Base-by-base conservation (phyloP, 108 stramenopile species). In the Fragilariopsis cylindrus region DNA sequence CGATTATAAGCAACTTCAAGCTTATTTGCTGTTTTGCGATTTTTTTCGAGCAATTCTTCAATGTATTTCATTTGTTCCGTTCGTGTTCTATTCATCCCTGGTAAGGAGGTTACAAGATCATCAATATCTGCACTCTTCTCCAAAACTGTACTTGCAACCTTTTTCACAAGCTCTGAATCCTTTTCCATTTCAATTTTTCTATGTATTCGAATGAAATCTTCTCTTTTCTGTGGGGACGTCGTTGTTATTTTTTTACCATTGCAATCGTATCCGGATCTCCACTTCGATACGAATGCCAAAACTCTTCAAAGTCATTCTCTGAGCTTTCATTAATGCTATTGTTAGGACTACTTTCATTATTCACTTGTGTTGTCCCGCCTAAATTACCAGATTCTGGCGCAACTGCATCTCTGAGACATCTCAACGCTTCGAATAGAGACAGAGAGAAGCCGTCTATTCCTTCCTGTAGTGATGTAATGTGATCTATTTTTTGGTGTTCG, bases 391-490 rank as follows among this genome's bases (percentile, higher is more conserved):
- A 92, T 68, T 90, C 86, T 16, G 94, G 88, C 4, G 89, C 90
- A 0, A 92, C 89, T 8, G 94, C 90, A 72, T 96, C 92, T 18
- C 94, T 88, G 11, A 93, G 79, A 5, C 88, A 87, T n/a, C 94
- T 84, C 44, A 96, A 74, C 13, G 92, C 94, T 74, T 96, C 94
- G 75, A 96, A 96, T 72, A 96, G 85, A 49, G 92, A 87, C 39
- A 96, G 80, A 18, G 92, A 90, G 6, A 96, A 84, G 48, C 86
- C 79, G 79, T 78, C 85, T 44, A 95, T 87, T 58, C 81, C 86
- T 76, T 95, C 94, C 76, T 95, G 94, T 49, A 95, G 81, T 18
- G 86, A 86, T 13, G 94, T 90, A 18, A 95, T 85, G 65, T 82
- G 88, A 79, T 95, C 94, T 21, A 90, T 81, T 65, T 91, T 91